Percentiles rank a stretch among this genome's conserved stretches.
Conservation (phyloP, 2,329 filamentous ascomycete genomes). For the Didymella exigua region DNA sequence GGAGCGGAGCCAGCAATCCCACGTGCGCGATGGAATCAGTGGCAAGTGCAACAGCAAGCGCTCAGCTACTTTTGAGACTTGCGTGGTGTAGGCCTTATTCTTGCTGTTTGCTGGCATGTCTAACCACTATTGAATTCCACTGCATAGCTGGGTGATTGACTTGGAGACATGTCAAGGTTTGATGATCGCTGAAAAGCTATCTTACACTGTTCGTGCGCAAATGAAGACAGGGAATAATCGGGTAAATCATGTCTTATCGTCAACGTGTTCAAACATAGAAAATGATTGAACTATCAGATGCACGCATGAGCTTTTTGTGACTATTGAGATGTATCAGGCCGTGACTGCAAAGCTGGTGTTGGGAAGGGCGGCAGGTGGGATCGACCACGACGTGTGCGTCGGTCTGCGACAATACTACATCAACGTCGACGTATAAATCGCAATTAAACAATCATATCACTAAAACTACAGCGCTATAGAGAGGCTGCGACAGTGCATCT, state of each 20-base stretch:
- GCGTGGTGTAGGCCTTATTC: neutral
- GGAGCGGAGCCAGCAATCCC: neutral
- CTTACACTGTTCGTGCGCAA: neutral
- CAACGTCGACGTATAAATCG: too few species aligned
- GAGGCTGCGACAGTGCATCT: too few species aligned
- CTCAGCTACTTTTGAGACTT: neutral
- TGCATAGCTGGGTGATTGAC: neutral
- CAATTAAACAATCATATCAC: too few species aligned
- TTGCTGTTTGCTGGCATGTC: neutral
- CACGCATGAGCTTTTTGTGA: too few species aligned
- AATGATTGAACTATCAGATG: neutral
- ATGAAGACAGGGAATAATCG: neutral
- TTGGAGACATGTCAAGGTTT: neutral
- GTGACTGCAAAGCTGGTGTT: too few species aligned
- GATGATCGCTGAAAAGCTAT: neutral
- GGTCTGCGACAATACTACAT: too few species aligned
- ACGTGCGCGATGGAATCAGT: neutral
- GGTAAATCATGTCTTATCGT: neutral
- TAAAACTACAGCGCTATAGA: too few species aligned
- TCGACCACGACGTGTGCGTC: too few species aligned
- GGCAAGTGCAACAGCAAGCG: neutral
- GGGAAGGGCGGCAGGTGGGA: too few species aligned
- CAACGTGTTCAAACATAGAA: neutral
- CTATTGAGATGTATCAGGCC: too few species aligned
- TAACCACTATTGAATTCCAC: neutral